Conservation (phyloP, 2,329 filamentous ascomycete species). For the Pyrenophora seminiperda region DNA sequence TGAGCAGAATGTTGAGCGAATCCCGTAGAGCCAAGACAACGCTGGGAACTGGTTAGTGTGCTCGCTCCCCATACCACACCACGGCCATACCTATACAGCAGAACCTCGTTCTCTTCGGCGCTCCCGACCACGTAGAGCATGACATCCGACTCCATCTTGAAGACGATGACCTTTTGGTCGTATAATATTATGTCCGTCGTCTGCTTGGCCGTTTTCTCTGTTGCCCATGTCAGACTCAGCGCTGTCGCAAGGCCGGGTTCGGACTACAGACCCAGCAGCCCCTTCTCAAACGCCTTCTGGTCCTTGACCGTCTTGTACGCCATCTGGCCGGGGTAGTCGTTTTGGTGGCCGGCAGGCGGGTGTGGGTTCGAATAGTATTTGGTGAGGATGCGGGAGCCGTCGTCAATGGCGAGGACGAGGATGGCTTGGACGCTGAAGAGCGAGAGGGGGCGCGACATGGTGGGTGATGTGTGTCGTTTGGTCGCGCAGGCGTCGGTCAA, state of each 20-base stretch:
- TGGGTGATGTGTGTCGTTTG: slow-evolving; percentile 2
- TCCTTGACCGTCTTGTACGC: slow-evolving; percentile 89
- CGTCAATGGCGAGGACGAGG: slow-evolving; percentile 69
- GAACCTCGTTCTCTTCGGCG: slow-evolving; percentile 92
- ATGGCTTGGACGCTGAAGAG: slow-evolving; percentile 61
- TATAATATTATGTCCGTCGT: slow-evolving; percentile 96
- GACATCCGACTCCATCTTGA: slow-evolving; percentile 97
- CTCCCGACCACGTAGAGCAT: slow-evolving; percentile 93
- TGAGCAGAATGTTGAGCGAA: slow-evolving; percentile 86
- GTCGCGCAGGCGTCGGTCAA: slow-evolving; percentile 6
- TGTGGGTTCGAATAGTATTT: slow-evolving; percentile 87
- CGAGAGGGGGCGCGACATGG: slow-evolving; percentile 59
- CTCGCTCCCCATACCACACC: not conserved
- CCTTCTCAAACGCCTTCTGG: slow-evolving; percentile 97
- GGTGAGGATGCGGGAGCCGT: slow-evolving; percentile 87
- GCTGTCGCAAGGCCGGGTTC: slow-evolving; percentile 70
- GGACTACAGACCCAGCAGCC: slow-evolving; percentile 68
- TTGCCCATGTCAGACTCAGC: slow-evolving; percentile 22
- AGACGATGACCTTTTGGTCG: slow-evolving; percentile 93
- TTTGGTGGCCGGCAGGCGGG: slow-evolving; percentile 64
- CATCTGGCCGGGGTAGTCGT: slow-evolving; percentile 67
- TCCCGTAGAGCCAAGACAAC: slow-evolving; percentile 90
- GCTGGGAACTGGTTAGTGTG: slow-evolving; percentile 49
- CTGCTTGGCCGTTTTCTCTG: slow-evolving; percentile 91
- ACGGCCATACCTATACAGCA: slow-evolving; percentile 71